Conservation (phyloP, 108 stramenopile genomes). For the Nitzschia inconspicua region DNA sequence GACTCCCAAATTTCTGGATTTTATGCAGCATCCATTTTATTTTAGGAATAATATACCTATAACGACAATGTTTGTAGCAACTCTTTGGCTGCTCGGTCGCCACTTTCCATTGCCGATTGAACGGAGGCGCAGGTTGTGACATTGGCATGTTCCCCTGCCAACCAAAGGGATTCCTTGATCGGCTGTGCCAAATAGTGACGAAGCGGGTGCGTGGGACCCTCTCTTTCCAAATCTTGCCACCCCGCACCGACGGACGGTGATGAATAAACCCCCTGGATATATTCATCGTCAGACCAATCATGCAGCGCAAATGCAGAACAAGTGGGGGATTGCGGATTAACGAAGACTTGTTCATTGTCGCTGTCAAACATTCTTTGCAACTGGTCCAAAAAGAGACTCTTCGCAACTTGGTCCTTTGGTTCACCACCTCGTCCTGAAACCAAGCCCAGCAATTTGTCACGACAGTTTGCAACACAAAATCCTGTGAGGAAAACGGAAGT, state of each 20-base stretch:
- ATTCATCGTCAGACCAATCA: slow-evolving; percentile 34
- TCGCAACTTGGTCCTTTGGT: slow-evolving; percentile 1
- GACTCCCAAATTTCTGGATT: too few relatives aligned
- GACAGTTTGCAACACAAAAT: slow-evolving; percentile 17
- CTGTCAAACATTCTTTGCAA: slow-evolving; percentile 13
- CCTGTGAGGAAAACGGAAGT: slow-evolving; percentile 25
- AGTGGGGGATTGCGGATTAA: background rate
- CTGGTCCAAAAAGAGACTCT: slow-evolving; percentile 6
- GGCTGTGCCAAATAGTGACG: slow-evolving; percentile 17
- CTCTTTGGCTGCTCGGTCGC: slow-evolving; percentile 26
- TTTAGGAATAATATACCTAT: too few relatives aligned
- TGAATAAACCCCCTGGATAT: slow-evolving; percentile 27
- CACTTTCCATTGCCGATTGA: slow-evolving; percentile 45
- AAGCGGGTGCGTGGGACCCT: background rate
- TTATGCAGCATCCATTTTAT: too few relatives aligned
- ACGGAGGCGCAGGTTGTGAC: slow-evolving; percentile 28
- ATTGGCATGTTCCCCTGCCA: slow-evolving; percentile 45
- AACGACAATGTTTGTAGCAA: slow-evolving; percentile 2
- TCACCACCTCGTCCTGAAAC: background rate
- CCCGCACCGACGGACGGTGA: slow-evolving; percentile 30
- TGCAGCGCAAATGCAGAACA: slow-evolving; percentile 38
- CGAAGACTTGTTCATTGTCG: background rate
- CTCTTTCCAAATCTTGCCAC: background rate
- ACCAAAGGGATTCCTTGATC: slow-evolving; percentile 18
- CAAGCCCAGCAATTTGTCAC: slow-evolving; percentile 1